These are phyloP conservation scores for Arthroderma sp. DNA, from an alignment of 2,329 filamentous ascomycete species.

Conservation along the genomic window DNA sequence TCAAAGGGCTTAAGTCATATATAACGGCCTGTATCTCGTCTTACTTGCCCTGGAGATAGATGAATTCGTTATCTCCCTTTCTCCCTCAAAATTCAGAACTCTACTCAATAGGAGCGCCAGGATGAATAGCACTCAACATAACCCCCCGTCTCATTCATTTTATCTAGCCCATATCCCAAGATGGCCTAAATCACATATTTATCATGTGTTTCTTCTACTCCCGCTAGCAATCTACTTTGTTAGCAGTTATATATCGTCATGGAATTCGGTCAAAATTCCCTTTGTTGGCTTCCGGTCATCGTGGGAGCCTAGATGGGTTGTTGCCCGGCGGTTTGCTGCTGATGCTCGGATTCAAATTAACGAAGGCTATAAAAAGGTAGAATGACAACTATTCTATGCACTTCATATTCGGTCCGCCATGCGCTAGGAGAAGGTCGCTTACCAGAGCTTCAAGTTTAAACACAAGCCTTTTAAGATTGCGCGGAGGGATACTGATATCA, in stretches of 20 bases:
- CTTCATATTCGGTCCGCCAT: constrained; percentile 6
- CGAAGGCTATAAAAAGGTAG: constrained; percentile 3
- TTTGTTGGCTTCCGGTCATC: constrained; percentile 4
- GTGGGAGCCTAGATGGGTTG: constrained; percentile 3
- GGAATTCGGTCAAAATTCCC: constrained; percentile 3
- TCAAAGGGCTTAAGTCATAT: too few relatives aligned
- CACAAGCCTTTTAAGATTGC: constrained; percentile 8
- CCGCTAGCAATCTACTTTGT: neutral
- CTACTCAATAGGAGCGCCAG: too few relatives aligned
- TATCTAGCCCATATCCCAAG: too few relatives aligned
- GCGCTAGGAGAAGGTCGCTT: neutral
- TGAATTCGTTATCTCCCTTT: too few relatives aligned
- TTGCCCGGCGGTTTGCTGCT: neutral
- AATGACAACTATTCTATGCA: neutral
- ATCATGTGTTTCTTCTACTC: too few relatives aligned
- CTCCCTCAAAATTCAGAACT: too few relatives aligned
- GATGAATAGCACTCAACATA: too few relatives aligned
- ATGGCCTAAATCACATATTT: too few relatives aligned
- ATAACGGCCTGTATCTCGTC: too few relatives aligned
- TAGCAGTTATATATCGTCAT: neutral
- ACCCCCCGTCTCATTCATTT: too few relatives aligned
- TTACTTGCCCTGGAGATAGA: too few relatives aligned
- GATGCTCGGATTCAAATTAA: constrained; percentile 1
- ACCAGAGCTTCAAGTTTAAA: constrained; percentile 6
- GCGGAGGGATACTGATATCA: constrained; percentile 11